Evolutionary conservation across 768 basidiomycete species (phyloP).

Genomic region (Exsudoporus frostii): DNA sequence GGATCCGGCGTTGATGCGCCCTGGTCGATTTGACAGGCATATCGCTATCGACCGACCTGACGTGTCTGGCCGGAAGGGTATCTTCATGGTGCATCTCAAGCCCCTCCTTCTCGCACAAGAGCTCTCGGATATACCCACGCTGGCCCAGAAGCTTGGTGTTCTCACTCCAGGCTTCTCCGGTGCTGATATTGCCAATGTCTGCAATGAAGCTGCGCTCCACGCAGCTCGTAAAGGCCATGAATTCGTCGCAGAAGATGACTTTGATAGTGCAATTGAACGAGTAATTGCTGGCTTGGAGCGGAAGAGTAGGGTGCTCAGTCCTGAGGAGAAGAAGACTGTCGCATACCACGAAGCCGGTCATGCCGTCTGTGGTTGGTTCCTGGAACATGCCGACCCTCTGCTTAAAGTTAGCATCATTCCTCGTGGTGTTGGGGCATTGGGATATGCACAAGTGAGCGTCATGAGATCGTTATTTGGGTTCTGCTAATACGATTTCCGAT

Average conservation of each 20-base stretch:
- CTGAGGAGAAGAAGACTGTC: slow-evolving; percentile 97
- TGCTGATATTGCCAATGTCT: slow-evolving; percentile 98
- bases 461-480: background rate
- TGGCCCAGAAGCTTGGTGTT: slow-evolving; percentile 92
- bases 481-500: slow-evolving; percentile 7
- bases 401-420: slow-evolving; percentile 99
- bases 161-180: slow-evolving; percentile 98
- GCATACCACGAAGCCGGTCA: slow-evolving; percentile 99
- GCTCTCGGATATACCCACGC: slow-evolving; percentile 46
- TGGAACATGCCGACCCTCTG: slow-evolving; percentile 95
- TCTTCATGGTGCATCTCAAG: slow-evolving; percentile 87
- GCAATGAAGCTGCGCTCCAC: slow-evolving; percentile 95
- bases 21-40: slow-evolving; percentile 96
- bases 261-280: slow-evolving; percentile 96
- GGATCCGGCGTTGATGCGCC: slow-evolving; percentile 92
- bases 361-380: slow-evolving; percentile 97
- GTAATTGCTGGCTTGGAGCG: slow-evolving; percentile 97
- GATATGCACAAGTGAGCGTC: slow-evolving; percentile 82
- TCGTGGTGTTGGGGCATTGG: slow-evolving; percentile 90
- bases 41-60: slow-evolving; percentile 95
- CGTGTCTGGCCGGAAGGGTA: slow-evolving; percentile 89
- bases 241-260: slow-evolving; percentile 76
- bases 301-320: slow-evolving; percentile 89
- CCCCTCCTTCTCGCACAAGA: slow-evolving; percentile 69
- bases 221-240: slow-evolving; percentile 86